Evolutionary conservation across 306 rosid genomes (phyloP).

Genomic region (Vigna reflexopilosa): DNA sequence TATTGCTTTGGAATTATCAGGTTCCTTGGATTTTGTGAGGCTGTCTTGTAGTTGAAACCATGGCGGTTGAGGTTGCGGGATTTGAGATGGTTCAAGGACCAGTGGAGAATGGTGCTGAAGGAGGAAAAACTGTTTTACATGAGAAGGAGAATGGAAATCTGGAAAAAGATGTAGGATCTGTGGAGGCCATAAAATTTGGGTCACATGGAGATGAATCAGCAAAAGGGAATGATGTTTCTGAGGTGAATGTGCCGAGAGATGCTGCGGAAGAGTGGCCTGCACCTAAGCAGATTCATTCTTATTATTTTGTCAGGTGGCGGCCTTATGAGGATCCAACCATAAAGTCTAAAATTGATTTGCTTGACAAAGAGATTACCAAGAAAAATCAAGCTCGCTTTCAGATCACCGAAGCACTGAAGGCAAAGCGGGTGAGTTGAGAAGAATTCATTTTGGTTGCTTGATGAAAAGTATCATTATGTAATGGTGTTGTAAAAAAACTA

Average conservation of each 20-base stretch:
- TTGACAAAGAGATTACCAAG: conserved; percentile 70
- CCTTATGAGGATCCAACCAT: conserved; percentile 79
- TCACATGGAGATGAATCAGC: conserved; percentile 85
- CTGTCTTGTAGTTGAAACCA: conserved; percentile 54
- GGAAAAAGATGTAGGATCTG: conserved; percentile 55
- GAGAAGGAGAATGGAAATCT: conserved; percentile 68
- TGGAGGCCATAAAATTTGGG: conserved; percentile 77
- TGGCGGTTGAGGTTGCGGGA: conserved; percentile 87
- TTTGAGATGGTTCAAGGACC: conserved; percentile 89
- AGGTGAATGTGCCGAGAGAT: conserved; percentile 60
- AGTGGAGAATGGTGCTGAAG: conserved; percentile 53
- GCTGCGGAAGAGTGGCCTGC: conserved; percentile 98
- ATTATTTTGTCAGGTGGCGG: conserved; percentile 72
- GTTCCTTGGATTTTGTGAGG: conserved; percentile 52
- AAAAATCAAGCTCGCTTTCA: conserved; percentile 75
- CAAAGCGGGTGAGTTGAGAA: conserved; percentile 81
- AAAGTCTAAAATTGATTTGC: conserved; percentile 70
- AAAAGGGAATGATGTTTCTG: conserved; percentile 59
- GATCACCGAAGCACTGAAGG: conserved; percentile 77
- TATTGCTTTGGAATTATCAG: conserved; percentile 49
- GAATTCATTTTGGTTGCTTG: conserved; percentile 34
- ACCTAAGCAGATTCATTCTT: conserved; percentile 78
- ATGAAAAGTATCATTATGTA: background rate
- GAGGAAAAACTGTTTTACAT: conserved; percentile 53
- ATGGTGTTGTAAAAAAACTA: background rate